Base-by-base conservation (phyloP, 495 filamentous ascomycete genomes). In the Margaritispora aquatica region DNA sequence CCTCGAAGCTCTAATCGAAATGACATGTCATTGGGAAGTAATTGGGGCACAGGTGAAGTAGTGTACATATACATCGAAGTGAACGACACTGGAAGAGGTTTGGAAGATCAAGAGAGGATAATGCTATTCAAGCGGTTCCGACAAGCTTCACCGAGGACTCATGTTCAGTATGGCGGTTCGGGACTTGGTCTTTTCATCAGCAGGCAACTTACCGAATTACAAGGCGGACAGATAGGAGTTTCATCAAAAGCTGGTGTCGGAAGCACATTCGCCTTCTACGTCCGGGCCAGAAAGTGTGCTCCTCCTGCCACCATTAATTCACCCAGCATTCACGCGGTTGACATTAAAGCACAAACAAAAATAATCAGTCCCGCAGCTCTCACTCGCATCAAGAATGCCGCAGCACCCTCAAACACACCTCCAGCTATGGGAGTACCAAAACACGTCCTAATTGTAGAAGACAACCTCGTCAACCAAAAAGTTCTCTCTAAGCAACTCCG, bases 171-270 rank as follows among this genome's bases (percentile, higher is more conserved):
- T 61, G 90, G 89, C 20, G 90, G 90, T 2, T 90, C 84, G 1
- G 90, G 90, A 0, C 78, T 96, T 1, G 90, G 90, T 0, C 76
- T 96, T 2, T 94, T 92, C 71, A 92, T 96, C 56, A 89, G 84
- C 26, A 76, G 87, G 26, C 81, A 86, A 52, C 73, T 96, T 10
- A 88, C 87, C 23, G 89, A 94, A 63, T 68, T 92, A 15, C 89
- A 92, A 72, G 89, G 89, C 23, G 89, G 90, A 4, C 86, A 91
- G 59, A 91, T 94, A 47, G 89, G 89, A 2, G 88, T 94, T 1
- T 76, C 80, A 19, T 90, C 88, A 2, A 75, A 83, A 63, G 77
- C 85, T 55, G 88, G 85, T 8, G 69, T 83, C 29, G 90, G 90
- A 20, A 91, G 87, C 67, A 90, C 87, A 0, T 96, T 96, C 71